Conservation (phyloP, 495 filamentous ascomycete genomes). For the Cercophora sp. region DNA sequence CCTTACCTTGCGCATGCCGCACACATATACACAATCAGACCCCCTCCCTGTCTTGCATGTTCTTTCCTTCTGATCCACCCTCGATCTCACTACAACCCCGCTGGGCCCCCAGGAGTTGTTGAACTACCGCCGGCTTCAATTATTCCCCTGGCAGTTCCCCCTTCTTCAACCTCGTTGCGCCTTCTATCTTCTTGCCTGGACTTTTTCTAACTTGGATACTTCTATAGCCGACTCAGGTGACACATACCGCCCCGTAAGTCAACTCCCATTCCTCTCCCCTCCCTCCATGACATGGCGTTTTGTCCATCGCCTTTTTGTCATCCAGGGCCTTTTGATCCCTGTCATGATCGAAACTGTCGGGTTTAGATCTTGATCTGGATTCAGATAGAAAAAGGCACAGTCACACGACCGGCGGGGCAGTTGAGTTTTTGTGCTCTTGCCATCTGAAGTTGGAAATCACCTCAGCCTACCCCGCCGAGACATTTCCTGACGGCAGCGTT, state of each 20-base stretch:
- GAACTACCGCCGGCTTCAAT: slow-evolving; percentile 31
- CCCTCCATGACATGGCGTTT: not conserved
- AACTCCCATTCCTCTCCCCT: not conserved
- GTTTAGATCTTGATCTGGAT: too few relatives aligned
- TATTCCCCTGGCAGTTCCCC: slow-evolving; percentile 17
- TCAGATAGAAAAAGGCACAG: too few relatives aligned
- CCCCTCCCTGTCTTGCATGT: slow-evolving; percentile 39
- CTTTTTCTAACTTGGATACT: slow-evolving; percentile 34
- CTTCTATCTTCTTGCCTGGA: slow-evolving; percentile 13
- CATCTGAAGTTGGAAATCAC: too few relatives aligned
- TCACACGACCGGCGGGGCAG: too few relatives aligned
- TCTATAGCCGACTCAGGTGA: slow-evolving; percentile 49
- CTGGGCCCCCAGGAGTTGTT: slow-evolving; percentile 19
- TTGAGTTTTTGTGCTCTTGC: too few relatives aligned
- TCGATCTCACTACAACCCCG: slow-evolving; percentile 31
- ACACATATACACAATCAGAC: slow-evolving; percentile 33
- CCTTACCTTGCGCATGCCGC: slow-evolving; percentile 27
- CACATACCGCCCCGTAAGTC: slow-evolving; percentile 51
- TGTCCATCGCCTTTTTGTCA: not conserved
- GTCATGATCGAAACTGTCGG: too few relatives aligned
- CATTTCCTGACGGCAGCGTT: slow-evolving; percentile 9
- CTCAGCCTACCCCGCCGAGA: not conserved
- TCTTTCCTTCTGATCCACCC: slow-evolving; percentile 37
- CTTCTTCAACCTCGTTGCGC: slow-evolving; percentile 19
- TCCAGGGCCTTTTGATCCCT: too few relatives aligned